A percentile compares a stretch with the other conserved stretches of the same genome.
Evolutionary conservation across 306 rosid genomes (phyloP).

Genomic region (Glycine soja): DNA sequence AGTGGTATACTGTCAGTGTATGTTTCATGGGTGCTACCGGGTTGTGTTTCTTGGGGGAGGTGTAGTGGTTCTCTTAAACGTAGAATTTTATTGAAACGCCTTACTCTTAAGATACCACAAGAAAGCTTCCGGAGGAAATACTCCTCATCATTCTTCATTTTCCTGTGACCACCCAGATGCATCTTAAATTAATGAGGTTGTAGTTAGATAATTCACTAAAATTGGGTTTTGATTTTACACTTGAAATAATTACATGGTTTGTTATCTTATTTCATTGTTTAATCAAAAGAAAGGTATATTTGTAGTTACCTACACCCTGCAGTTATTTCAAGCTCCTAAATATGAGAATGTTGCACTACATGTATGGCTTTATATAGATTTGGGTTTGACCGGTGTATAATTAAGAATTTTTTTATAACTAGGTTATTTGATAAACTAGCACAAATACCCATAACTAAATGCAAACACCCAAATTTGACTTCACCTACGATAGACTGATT

Average conservation of each 20-base stretch:
- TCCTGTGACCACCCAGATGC: slow-evolving; percentile 52
- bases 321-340: not conserved
- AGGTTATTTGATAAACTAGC: not conserved
- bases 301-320: not conserved
- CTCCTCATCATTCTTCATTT: slow-evolving; percentile 71
- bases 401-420: not conserved
- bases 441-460: not conserved
- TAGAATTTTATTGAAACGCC: slow-evolving; percentile 50
- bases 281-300: not conserved
- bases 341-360: not conserved
- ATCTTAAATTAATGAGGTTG: slow-evolving; percentile 23
- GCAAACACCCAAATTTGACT: not conserved
- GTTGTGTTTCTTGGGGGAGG: slow-evolving; percentile 1
- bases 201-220: slow-evolving; percentile 16
- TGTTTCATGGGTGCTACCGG: slow-evolving; percentile 48
- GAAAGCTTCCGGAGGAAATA: slow-evolving; percentile 60
- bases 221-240: not conserved
- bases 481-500: not conserved
- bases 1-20: slow-evolving; percentile 62
- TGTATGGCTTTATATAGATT: not conserved
- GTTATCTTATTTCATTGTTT: not conserved
- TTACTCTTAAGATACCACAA: slow-evolving; percentile 70
- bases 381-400: not conserved
- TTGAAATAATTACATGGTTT: not conserved
- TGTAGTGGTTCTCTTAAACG: slow-evolving; percentile 57